phyloP scores from a whole-genome alignment of 768 basidiomycete genomes.

The Phylloporus arenicola region DNA sequence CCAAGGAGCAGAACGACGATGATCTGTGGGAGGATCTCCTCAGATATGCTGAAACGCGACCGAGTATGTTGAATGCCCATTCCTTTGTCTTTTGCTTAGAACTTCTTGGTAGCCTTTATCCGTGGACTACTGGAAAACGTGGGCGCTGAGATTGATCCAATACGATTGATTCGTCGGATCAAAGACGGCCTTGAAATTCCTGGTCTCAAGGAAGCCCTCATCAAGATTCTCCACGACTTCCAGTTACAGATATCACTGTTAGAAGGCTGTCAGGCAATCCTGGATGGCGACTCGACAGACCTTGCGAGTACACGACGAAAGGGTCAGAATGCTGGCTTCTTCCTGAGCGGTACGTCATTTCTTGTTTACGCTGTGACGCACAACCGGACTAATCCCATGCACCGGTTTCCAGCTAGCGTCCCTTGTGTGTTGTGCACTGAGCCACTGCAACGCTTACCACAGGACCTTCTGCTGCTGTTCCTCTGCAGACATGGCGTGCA shows the following conservation, averaged over 20 bases:
- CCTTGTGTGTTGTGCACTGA: conserved; percentile 63
- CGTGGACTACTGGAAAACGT: conserved; percentile 93
- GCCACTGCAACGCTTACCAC: conserved; percentile 51
- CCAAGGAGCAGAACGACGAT: conserved; percentile 93
- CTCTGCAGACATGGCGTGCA: conserved; percentile 88
- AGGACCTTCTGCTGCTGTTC: conserved; percentile 66
- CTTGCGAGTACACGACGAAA: conserved; percentile 64
- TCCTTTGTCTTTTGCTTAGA: neutral
- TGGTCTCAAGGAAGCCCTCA: conserved; percentile 86
- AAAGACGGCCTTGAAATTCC: conserved; percentile 96
- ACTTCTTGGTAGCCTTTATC: conserved; percentile 65
- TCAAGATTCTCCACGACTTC: conserved; percentile 96
- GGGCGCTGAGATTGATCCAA: conserved; percentile 92
- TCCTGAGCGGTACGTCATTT: conserved; percentile 56
- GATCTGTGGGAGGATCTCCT: conserved; percentile 98
- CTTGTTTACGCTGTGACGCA: too few species aligned
- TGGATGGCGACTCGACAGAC: conserved; percentile 76
- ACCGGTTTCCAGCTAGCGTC: conserved; percentile 44
- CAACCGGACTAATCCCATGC: neutral
- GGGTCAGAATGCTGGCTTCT: conserved; percentile 77
- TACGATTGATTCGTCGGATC: conserved; percentile 89
- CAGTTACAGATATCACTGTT: conserved; percentile 90
- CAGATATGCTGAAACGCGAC: conserved; percentile 89
- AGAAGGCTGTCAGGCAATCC: conserved; percentile 85
- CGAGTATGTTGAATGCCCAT: conserved; percentile 44